Evolutionary conservation across 192 early-diverging fungal species (phyloP), one percentile per base, ranked within the genome.

Genomic region (Gamsiella multidivaricata): DNA sequence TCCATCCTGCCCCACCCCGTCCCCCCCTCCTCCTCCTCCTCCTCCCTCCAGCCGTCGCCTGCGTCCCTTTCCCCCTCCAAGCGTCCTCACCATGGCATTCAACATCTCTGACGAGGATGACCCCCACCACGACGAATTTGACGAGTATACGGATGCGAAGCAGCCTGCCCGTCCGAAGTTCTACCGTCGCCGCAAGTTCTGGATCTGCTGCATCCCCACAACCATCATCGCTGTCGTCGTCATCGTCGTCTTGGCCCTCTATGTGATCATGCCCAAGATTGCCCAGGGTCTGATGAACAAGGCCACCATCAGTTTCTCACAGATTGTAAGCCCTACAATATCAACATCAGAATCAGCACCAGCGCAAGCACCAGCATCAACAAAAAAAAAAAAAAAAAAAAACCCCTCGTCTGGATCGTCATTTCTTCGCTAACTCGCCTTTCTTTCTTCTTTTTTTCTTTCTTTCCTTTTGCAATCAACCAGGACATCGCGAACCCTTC

Each of bases 241-340:
- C 26, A 55, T 80, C 14, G 78, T 87, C 11, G 49, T 79, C 34
- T 26, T 87, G 31, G 54, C 79, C 12, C 47, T 83, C 34, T 85
- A 85, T 62, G 85, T 87, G 7, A 65, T 79, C 34, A 83, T 87
- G 70, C 85, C 85, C 28, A 81, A 79, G 66, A 83, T 87, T 64
- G 80, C 81, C 12, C 82, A 87, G 52, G 57, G 58, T 4, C 18
- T 70, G 17, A 70, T 70, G 68, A 70, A 70, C 58, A 70, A 70
- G n/a, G 41, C 65, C 22, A 50, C 42, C 7, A 67, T 67, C 43
- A 56, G 57, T 32, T 67, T 67, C 37, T 50, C 65, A 0, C 20
- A 56, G 15, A 67, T 67, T 50, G 65, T 67, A 57, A 67, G 54
- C 25, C 18, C 17, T 23, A 5, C 7, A 28, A 41, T 42, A 18